Conservation (phyloP, 192 early-diverging fungal genomes). For the Helicostylum pulchrum region DNA sequence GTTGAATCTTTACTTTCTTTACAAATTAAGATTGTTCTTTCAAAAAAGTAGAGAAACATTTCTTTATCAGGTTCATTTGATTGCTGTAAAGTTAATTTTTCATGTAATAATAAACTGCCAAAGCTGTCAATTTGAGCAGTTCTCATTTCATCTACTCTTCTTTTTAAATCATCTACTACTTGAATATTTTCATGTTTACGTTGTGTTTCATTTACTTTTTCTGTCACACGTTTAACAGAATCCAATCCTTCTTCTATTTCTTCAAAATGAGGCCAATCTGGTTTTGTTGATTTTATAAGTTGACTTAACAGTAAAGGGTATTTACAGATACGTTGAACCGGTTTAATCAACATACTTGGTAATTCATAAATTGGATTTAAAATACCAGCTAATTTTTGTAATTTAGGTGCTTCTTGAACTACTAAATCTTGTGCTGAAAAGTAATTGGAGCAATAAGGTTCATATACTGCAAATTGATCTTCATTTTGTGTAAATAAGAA, state of each 20-base stretch:
- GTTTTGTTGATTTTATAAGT: constrained; percentile 61
- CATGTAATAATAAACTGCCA: constrained; percentile 80
- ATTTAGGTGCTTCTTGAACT: constrained; percentile 57
- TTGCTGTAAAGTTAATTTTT: constrained; percentile 75
- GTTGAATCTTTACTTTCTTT: constrained; percentile 65
- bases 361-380: constrained; percentile 86
- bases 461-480: constrained; percentile 81
- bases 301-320: constrained; percentile 89
- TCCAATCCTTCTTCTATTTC: constrained; percentile 72
- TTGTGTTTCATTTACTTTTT: constrained; percentile 88
- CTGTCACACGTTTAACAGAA: constrained; percentile 81
- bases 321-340: constrained; percentile 96
- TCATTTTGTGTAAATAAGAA: constrained; percentile 80
- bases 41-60: constrained; percentile 89
- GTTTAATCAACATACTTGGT: constrained; percentile 93
- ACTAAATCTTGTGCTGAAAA: constrained; percentile 69
- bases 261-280: constrained; percentile 49
- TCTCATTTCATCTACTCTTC: constrained; percentile 91
- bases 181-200: constrained; percentile 85
- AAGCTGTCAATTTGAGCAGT: constrained; percentile 71
- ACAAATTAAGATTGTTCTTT: constrained; percentile 88
- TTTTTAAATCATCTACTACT: constrained; percentile 75
- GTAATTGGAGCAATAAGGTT: constrained; percentile 93
- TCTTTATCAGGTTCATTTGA: constrained; percentile 77
- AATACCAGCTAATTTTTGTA: constrained; percentile 60